These are phyloP conservation scores for Bretziella fagacearum DNA, from an alignment of 2,329 filamentous ascomycete species.

Conservation along the genomic window DNA sequence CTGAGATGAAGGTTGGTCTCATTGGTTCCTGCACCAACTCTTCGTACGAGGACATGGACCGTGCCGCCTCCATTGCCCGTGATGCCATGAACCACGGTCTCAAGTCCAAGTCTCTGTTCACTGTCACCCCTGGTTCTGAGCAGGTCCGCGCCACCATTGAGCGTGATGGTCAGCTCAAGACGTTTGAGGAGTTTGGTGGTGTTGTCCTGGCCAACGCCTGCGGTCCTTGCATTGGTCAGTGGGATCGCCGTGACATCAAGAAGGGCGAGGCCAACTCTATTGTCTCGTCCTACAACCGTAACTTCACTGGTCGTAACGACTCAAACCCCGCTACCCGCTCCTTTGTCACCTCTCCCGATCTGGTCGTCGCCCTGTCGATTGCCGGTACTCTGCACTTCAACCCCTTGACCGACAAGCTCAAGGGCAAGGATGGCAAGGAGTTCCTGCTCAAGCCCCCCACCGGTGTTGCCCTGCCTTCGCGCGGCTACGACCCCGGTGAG, in stretches of 20 bases:
- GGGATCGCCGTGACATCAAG: conserved; percentile 84
- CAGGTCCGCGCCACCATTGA: conserved; percentile 90
- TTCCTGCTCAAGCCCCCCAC: conserved; percentile 71
- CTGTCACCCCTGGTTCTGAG: conserved; percentile 90
- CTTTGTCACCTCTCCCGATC: conserved; percentile 79
- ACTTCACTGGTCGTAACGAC: conserved; percentile 97
- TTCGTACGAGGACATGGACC: conserved; percentile 76
- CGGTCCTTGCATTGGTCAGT: conserved; percentile 83
- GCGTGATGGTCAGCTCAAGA: conserved; percentile 79
- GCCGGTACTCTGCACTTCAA: conserved; percentile 85
- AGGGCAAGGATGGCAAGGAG: conserved; percentile 91
- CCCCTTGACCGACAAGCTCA: conserved; percentile 78
- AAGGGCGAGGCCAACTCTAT: conserved; percentile 96
- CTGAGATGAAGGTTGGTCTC: conserved; percentile 88
- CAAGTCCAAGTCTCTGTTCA: conserved; percentile 87
- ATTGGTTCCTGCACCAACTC: conserved; percentile 98
- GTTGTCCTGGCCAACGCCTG: conserved; percentile 92
- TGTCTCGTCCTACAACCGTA: conserved; percentile 98
- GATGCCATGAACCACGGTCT: conserved; percentile 84
- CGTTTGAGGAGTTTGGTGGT: conserved; percentile 90
- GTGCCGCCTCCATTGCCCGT: conserved; percentile 75
- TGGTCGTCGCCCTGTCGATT: conserved; percentile 73
- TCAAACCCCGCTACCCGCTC: conserved; percentile 89
- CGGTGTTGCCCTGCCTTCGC: conserved; percentile 61
- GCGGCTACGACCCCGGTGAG: conserved; percentile 77